These are phyloP conservation scores for Erysimum cheiri DNA, from an alignment of 441 rosid species.

Conservation along the genomic window DNA sequence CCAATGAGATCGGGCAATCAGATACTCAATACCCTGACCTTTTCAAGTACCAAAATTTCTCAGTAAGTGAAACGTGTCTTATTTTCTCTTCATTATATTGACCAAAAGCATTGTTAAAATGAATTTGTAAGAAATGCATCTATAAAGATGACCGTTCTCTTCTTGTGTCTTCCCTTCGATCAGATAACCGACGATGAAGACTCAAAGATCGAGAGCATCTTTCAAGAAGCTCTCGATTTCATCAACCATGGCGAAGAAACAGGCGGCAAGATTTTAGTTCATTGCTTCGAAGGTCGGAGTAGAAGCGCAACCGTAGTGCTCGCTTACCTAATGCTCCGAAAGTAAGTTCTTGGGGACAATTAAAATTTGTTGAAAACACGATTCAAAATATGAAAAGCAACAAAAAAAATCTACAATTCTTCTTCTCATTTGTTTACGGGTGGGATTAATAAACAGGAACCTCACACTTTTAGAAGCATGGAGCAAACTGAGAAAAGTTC, in stretches of 20 bases:
- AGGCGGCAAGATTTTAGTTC: constrained; percentile 86
- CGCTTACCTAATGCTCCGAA: constrained; percentile 87
- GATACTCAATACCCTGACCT: constrained; percentile 88
- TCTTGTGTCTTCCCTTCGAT: constrained; percentile 40
- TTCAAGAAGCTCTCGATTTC: constrained; percentile 82
- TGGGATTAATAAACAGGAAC: constrained; percentile 57
- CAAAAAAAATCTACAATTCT: background rate
- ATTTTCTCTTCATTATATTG: background rate
- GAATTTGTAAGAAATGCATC: constrained; percentile 15
- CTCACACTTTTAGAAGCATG: constrained; percentile 79
- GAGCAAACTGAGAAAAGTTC: constrained; percentile 76
- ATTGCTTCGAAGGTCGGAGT: constrained; percentile 99
- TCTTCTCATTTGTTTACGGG: constrained; percentile 15
- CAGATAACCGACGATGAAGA: constrained; percentile 92
- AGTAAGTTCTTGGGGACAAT: constrained; percentile 56
- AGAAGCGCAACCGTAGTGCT: constrained; percentile 94
- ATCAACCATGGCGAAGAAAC: constrained; percentile 81
- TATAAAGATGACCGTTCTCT: constrained; percentile 32
- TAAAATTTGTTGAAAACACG: background rate
- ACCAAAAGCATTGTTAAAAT: background rate
- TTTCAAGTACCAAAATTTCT: constrained; percentile 82
- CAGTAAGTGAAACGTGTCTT: constrained; percentile 58
- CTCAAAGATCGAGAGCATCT: constrained; percentile 75
- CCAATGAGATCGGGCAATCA: constrained; percentile 97
- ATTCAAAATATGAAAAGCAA: background rate